Evolutionary conservation across 371 early-diverging fungal genomes (phyloP), one percentile per base, ranked within the genome.

Genomic region (Mortierella sp.): DNA sequence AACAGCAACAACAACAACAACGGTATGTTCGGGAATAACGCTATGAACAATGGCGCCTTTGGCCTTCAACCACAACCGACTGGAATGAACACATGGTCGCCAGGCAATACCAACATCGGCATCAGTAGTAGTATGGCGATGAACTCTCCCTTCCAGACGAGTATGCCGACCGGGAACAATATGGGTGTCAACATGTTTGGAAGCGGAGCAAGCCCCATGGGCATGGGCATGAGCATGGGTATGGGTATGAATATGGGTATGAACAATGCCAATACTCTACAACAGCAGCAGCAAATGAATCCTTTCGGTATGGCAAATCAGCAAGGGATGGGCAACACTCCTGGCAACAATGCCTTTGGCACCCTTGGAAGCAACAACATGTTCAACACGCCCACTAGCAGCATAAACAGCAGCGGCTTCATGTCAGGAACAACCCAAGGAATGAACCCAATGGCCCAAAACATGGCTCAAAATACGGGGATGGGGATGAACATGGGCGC

Each of bases 41-140:
- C 52, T 4, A 51, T 45, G 38, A 59, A 58, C 49, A 66, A 58
- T 27, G 50, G 21, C n/a, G 61, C 69, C 0, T 72, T 72, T 56
- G 72, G 72, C 14, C 47, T 65, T 41, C 69, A 72, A n/a, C 72
- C 66, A 26, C 67, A 56, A 31, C 65, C 61, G 43, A 50, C 31
- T 23, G 61, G 64, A 8, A 68, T 64, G 64, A 67, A 27, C 51
- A 63, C 73, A 12, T 73, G 74, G 74, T 50, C 43, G 14, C 47
- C 46, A 41, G 64, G 61, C 50, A 67, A 38, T 46, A 66, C 54
- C 27, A 52, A 31, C 23, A 71, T 24, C 39, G 56, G 50, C 38
- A 63, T 38, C 41, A 59, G 50, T 41, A 55, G 38, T 55, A 59
- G 27, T 28, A 46, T 57, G 50, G 39, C 47, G 19, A 64, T 73